Evolutionary conservation across 345 rosid genomes (phyloP), one percentile per base, ranked within the genome.

Genomic region (Sonneratia caseolaris): DNA sequence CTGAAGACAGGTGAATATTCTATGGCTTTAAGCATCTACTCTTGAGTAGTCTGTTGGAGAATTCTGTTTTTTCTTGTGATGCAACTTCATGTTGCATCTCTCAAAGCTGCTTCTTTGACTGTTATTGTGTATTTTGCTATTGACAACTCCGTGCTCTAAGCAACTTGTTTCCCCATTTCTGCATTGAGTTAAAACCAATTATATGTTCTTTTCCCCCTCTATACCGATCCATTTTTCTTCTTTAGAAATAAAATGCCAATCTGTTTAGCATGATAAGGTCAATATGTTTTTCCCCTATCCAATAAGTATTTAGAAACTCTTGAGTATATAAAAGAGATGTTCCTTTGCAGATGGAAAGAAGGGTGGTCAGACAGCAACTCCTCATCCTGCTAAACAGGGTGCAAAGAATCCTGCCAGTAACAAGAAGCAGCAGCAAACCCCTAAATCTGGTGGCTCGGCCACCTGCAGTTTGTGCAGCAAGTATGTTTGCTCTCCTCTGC

Each of bases 381-480:
- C 98, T 32, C 80, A 93, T 80, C 98, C 96, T 47, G 74, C 89
- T 11, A 93, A 93, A 83, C 80, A 86, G 42, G 78, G 59, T 48
- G 80, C 70, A 12, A 90, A 88, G 76, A 76, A 78, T 10, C 76
- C 76, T 61, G 83, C 84, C 42, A 79, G 71, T 48, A 83, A 78
- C 70, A 78, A 79, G 68, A 71, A 76, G 36, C 84, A 85, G 79
- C 86, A 81, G 70, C 89, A 82, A 72, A 72, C 79, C 68, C 79
- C 84, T 1, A 92, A 86, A 62, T 71, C 87, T 8, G 79, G 80
- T 2, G 67, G 85, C 24, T 62, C 84, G 18, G 76, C 76, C 66
- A 70, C 79, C 7, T 90, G 97, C 91, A 82, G 77, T 43, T 67
- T 89, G 22, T 93, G 98, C 81, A 87, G 73, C 79, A 84, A 94